Evolutionary conservation across 2,329 filamentous ascomycete genomes (phyloP), one percentile per base, ranked within the genome.

Genomic region (Diaporthe vexans): DNA sequence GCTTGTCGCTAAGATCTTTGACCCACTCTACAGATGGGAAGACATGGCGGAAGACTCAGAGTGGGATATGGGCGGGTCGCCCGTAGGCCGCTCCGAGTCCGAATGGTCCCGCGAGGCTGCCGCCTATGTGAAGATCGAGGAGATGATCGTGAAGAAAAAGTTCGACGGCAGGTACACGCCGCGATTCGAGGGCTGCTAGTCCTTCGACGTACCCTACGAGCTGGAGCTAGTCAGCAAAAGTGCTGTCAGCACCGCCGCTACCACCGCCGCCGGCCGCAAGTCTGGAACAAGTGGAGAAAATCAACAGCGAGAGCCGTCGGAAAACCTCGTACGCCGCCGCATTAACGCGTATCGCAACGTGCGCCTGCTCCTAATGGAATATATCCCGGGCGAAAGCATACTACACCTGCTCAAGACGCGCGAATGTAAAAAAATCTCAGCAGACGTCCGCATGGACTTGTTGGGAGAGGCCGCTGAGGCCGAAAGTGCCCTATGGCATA

Each of bases 401-500:
- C 40, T 63, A 6, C 24, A 63, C 17, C 40, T 63, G 24, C 40
- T 63, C 8, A 17, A 48, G 40, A 2, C 40, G 40, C 7, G 58
- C 4, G 9, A 21, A 0, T 63, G 48, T 24, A 11, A 43, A 26
- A 17, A 33, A 0, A 48, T 65, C 59, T 40, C 26, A 24, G 6
- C 17, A 15, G 4, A 48, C 9, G 59, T 65, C 24, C 40, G 59
- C 40, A 48, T 65, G 59, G 59, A 65, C 59, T 19, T 65, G 24
- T 1, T 65, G 40, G 59, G 17, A n/a, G 9, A n/a, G 17, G 26
- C 15, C 10, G 59, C 17, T n/a, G 40, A 65, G 59, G 40, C 59
- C 40, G 9, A 65, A 48, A 65, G 59, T 48, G 59, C 59, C 26
- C 40, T 65, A 33, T 48, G 59, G 59, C 40, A 65, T 48, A 65